phyloP scores from a whole-genome alignment of 129 eudicot genomes.

The Smallanthus sonchifolius region DNA sequence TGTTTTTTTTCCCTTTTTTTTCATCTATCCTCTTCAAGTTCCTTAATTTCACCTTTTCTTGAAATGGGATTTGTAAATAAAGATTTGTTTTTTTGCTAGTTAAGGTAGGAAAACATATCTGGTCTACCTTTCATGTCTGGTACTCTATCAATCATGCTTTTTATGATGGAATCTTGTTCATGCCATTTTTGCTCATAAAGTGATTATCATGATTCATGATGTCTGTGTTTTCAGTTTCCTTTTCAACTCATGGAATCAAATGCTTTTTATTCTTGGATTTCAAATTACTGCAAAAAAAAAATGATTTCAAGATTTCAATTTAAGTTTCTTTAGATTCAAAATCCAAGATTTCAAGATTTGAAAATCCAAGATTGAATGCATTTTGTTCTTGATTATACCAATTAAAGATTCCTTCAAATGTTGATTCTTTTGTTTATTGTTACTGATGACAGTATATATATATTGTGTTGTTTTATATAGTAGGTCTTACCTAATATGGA shows the following conservation, averaged over 20 bases:
- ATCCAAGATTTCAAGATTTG: neutral
- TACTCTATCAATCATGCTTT: conserved; percentile 34
- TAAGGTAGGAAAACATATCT: conserved; percentile 23
- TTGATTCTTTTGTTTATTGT: neutral
- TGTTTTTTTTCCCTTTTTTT: no score
- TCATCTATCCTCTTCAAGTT: neutral
- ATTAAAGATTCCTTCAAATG: neutral
- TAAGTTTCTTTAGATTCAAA: neutral
- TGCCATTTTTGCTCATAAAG: conserved; percentile 31
- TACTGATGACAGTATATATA: neutral
- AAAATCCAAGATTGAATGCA: neutral
- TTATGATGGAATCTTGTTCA: conserved; percentile 35
- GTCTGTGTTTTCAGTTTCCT: conserved; percentile 16
- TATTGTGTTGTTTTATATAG: conserved; percentile 3
- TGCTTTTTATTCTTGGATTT: neutral
- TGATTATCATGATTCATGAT: conserved; percentile 19
- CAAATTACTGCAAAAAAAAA: neutral
- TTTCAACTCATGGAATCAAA: conserved; percentile 16
- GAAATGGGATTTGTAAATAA: conserved; percentile 6
- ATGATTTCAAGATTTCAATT: neutral
- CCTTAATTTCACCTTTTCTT: neutral
- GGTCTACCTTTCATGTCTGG: conserved; percentile 28
- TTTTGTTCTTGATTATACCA: conserved; percentile 9
- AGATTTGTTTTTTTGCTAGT: conserved; percentile 22
- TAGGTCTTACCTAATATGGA: conserved; percentile 45